These are phyloP conservation scores for Colletotrichum agaves DNA, from an alignment of 2,329 filamentous ascomycete species.

Conservation along the genomic window DNA sequence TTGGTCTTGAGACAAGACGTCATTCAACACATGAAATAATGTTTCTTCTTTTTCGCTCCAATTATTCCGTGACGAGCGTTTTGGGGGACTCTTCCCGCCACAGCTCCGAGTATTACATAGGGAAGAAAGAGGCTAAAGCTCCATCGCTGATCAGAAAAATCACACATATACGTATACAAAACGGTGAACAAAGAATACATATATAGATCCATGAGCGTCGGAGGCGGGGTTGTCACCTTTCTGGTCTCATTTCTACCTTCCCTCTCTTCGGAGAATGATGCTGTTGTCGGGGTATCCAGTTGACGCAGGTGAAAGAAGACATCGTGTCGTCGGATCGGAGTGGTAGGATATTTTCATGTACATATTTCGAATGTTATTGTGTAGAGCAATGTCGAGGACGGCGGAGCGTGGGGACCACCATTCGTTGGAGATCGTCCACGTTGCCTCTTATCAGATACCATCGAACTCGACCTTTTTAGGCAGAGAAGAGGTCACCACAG, in stretches of 20 bases:
- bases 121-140: not conserved
- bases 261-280: not conserved
- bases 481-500: conserved; percentile 61
- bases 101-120: conserved; percentile 7
- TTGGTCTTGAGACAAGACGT: too few species aligned
- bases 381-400: conserved; percentile 2
- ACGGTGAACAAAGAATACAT: conserved; percentile 19
- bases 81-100: not conserved
- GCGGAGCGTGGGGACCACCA: not conserved
- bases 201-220: not conserved
- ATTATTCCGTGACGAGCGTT: not conserved
- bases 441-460: too few species aligned
- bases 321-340: conserved; percentile 12
- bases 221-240: not conserved
- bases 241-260: not conserved
- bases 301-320: not conserved
- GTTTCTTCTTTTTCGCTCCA: too few species aligned
- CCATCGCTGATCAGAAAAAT: conserved; percentile 7
- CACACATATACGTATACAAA: conserved; percentile 13
- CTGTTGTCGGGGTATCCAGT: conserved; percentile 11
- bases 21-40: too few species aligned
- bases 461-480: conserved; percentile 11
- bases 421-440: not conserved
- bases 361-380: conserved; percentile 1
- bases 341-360: conserved; percentile 17